Evolutionary conservation across 2,329 filamentous ascomycete species (phyloP).

Genomic region (Aspergillus ochraceus): DNA sequence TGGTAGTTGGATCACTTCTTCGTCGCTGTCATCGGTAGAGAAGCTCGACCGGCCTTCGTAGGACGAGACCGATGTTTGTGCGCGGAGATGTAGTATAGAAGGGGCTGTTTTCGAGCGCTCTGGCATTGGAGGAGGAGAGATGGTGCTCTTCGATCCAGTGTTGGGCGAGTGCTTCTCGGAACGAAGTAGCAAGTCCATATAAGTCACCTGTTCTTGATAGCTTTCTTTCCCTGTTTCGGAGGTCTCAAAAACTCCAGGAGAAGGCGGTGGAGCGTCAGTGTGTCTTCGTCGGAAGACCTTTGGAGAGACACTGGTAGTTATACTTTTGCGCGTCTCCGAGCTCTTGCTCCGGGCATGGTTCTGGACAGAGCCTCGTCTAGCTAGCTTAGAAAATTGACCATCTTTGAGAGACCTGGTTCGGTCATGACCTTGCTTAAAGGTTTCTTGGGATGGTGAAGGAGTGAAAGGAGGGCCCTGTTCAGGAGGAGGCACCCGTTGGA

Average conservation of each 20-base stretch:
- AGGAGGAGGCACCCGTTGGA: conserved; percentile 35
- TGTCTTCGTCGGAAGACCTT: conserved; percentile 34
- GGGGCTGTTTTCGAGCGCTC: conserved; percentile 17
- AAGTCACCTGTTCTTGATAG: conserved; percentile 25
- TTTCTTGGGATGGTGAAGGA: conserved; percentile 26
- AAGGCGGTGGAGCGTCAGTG: conserved; percentile 42
- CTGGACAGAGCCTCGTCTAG: conserved; percentile 32
- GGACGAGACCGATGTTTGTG: conserved; percentile 29
- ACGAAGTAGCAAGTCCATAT: conserved; percentile 30
- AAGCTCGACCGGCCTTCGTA: conserved; percentile 20
- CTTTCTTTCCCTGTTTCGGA: conserved; percentile 8
- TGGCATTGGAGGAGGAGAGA: conserved; percentile 11
- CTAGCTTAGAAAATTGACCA: conserved; percentile 31
- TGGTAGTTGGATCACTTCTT: conserved; percentile 38
- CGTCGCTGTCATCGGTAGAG: conserved; percentile 31
- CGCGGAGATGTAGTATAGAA: conserved; percentile 35
- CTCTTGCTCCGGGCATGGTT: conserved; percentile 22
- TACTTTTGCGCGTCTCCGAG: conserved; percentile 30
- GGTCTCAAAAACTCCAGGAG: conserved; percentile 29
- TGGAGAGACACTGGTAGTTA: conserved; percentile 28
- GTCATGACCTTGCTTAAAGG: conserved; percentile 19
- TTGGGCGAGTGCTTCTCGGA: conserved; percentile 18
- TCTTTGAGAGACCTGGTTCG: conserved; percentile 31
- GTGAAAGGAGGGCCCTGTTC: conserved; percentile 34
- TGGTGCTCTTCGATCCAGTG: neutral